Conservation (phyloP, 2,329 filamentous ascomycete genomes). For the Fusarium globosum region DNA sequence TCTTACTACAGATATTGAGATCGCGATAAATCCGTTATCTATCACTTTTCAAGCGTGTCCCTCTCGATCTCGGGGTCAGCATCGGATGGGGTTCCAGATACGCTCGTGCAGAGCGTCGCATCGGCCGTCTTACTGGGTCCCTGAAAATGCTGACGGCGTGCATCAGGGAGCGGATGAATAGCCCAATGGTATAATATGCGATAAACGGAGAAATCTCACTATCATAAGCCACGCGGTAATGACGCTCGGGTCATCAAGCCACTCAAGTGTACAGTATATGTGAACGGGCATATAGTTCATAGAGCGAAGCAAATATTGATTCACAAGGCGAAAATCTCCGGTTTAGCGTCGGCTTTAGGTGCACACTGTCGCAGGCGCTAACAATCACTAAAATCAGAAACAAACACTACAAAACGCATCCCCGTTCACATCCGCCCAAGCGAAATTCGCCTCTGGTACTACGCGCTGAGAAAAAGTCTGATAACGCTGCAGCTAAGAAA, state of each 20-base stretch:
- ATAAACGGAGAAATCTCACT: neutral
- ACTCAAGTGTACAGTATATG: neutral
- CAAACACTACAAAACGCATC: neutral
- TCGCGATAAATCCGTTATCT: neutral
- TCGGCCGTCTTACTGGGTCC: neutral
- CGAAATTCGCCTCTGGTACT: neutral
- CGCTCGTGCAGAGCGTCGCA: neutral
- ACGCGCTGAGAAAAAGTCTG: conserved; percentile 4
- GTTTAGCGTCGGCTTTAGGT: neutral
- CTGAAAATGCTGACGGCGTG: neutral
- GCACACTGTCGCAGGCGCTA: neutral
- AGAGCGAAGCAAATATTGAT: neutral
- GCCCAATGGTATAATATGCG: neutral
- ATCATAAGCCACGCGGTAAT: neutral
- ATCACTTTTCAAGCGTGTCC: neutral
- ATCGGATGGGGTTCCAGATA: conserved; percentile 3
- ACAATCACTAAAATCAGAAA: neutral
- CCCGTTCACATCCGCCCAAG: neutral
- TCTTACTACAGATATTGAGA: neutral
- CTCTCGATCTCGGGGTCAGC: neutral
- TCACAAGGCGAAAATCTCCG: neutral
- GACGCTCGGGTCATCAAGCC: neutral
- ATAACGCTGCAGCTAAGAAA: conserved; percentile 16
- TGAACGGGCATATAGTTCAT: neutral
- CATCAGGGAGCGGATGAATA: neutral